Percentiles rank a stretch among this genome's conserved stretches.
These are phyloP conservation scores for Aspergillus cejpii DNA, from an alignment of 2,329 filamentous ascomycete species.

Conservation along the genomic window DNA sequence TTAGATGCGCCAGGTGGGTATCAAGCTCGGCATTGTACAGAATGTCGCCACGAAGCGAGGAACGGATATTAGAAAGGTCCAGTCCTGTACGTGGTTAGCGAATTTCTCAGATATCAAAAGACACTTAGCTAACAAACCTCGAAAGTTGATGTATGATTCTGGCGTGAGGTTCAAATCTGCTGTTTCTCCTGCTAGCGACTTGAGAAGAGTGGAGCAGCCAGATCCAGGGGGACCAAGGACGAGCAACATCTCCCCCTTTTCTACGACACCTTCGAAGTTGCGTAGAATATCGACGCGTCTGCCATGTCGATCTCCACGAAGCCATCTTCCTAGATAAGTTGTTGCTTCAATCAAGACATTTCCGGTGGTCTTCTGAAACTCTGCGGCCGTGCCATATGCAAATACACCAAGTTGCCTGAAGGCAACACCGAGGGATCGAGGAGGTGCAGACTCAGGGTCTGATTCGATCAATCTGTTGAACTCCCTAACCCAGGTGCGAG, in stretches of 20 bases:
- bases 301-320: not conserved
- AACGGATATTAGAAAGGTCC: too few species aligned
- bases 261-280: slow-evolving; percentile 53
- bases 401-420: slow-evolving; percentile 38
- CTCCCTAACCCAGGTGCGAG: too few species aligned
- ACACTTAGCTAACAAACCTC: too few species aligned
- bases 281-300: slow-evolving; percentile 48
- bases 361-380: slow-evolving; percentile 25
- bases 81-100: too few species aligned
- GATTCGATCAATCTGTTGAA: too few species aligned
- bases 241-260: slow-evolving; percentile 45
- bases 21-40: slow-evolving; percentile 77
- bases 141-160: slow-evolving; percentile 67
- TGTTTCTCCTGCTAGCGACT: slow-evolving; percentile 71
- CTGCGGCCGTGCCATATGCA: slow-evolving; percentile 33
- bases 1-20: slow-evolving; percentile 67
- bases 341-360: slow-evolving; percentile 4
- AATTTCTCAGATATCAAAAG: too few species aligned
- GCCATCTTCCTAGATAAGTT: not conserved
- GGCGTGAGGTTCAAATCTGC: slow-evolving; percentile 66
- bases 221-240: slow-evolving; percentile 41
- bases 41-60: slow-evolving; percentile 66
- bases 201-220: slow-evolving; percentile 70
- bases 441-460: too few species aligned
- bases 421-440: slow-evolving; percentile 37